A percentile compares a stretch with the other conserved stretches of the same genome.
Conservation (phyloP, 2,329 filamentous ascomycete species). For the Cercospora brassicicola region DNA sequence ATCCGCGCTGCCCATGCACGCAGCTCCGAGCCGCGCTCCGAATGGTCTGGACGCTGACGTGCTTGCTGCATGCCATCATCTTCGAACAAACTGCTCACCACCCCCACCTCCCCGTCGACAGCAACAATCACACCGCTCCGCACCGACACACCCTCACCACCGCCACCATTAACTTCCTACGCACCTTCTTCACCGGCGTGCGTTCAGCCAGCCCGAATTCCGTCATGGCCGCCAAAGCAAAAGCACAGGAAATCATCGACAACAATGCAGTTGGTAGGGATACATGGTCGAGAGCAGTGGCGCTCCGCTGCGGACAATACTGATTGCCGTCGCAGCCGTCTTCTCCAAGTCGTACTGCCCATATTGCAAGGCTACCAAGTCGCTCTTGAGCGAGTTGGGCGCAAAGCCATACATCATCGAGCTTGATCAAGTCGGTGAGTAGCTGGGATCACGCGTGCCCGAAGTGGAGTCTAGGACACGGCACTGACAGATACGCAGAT, state of each 20-base stretch:
- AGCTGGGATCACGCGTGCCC: neutral
- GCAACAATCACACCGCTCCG: neutral
- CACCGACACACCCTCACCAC: neutral
- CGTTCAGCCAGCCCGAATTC: slow-evolving; percentile 56
- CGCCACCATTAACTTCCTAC: slow-evolving; percentile 63
- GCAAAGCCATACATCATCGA: slow-evolving; percentile 76
- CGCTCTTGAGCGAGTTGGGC: slow-evolving; percentile 65
- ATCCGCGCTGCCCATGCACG: neutral
- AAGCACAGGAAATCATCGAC: slow-evolving; percentile 83
- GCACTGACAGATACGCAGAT: slow-evolving; percentile 50
- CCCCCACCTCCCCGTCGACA: neutral
- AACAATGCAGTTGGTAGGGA: slow-evolving; percentile 74
- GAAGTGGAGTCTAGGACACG: neutral
- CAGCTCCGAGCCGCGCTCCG: neutral
- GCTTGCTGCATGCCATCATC: slow-evolving; percentile 1
- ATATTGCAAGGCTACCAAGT: slow-evolving; percentile 81
- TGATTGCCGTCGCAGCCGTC: slow-evolving; percentile 61
- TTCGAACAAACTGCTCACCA: neutral
- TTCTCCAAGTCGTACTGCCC: slow-evolving; percentile 98
- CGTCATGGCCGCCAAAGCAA: slow-evolving; percentile 81
- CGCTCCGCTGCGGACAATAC: neutral
- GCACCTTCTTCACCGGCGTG: slow-evolving; percentile 66
- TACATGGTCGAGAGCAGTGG: neutral
- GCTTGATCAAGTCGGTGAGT: slow-evolving; percentile 79
- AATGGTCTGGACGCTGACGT: neutral